Evolutionary conservation across 768 basidiomycete species (phyloP).

Genomic region (Dioszegia hungarica): DNA sequence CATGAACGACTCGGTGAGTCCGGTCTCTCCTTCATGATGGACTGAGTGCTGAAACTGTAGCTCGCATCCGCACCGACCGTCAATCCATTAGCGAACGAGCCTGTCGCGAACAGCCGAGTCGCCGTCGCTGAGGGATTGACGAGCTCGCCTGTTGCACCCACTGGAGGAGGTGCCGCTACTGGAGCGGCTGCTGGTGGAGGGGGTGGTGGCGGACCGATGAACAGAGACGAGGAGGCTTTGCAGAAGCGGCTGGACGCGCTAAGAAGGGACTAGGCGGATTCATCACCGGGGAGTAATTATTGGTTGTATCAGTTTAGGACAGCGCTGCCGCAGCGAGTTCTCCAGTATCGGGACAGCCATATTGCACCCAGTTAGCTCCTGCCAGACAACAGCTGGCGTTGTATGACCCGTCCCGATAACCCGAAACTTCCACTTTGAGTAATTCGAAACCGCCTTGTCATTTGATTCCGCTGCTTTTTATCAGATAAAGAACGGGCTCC

Average conservation of each 20-base stretch:
- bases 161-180: slow-evolving; percentile 45
- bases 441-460: too few species aligned
- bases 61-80: slow-evolving; percentile 74
- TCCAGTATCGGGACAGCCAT: not conserved
- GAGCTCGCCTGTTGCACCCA: slow-evolving; percentile 50
- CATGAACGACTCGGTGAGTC: slow-evolving; percentile 65
- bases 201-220: slow-evolving; percentile 39
- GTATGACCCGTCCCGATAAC: too few species aligned
- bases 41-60: slow-evolving; percentile 53
- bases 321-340: not conserved
- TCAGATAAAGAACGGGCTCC: not conserved
- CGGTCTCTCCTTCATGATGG: too few species aligned
- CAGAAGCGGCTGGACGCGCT: slow-evolving; percentile 91
- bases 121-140: slow-evolving; percentile 81
- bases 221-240: slow-evolving; percentile 81
- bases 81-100: slow-evolving; percentile 59
- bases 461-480: not conserved
- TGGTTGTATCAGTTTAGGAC: not conserved
- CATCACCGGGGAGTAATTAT: too few species aligned
- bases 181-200: slow-evolving; percentile 51
- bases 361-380: too few species aligned
- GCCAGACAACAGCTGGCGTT: too few species aligned
- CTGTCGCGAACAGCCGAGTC: slow-evolving; percentile 63
- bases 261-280: slow-evolving; percentile 36
- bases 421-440: too few species aligned